phyloP scores from a whole-genome alignment of 176 grass and related monocot genomes.

The Phoenix roebelenii region DNA sequence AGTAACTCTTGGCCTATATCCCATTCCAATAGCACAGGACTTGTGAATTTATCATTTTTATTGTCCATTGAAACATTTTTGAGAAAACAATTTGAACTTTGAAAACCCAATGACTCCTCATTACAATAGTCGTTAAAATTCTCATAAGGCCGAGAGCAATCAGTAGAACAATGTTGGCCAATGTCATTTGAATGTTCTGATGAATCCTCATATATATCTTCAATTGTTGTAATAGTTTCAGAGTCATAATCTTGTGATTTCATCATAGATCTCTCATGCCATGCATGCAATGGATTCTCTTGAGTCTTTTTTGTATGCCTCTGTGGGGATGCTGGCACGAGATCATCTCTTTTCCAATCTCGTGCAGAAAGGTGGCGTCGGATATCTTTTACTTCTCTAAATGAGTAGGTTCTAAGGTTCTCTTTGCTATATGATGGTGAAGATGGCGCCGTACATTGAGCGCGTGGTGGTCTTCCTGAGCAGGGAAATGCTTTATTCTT shows the following conservation, averaged over 20 bases:
- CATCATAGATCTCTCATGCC: background rate
- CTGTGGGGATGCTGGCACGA: background rate
- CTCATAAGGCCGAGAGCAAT: background rate
- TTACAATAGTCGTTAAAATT: background rate
- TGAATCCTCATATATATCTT: conserved; percentile 72
- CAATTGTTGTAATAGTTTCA: conserved; percentile 37
- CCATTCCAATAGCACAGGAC: conserved; percentile 18
- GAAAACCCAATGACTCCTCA: background rate
- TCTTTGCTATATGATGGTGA: conserved; percentile 11
- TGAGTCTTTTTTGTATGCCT: conserved; percentile 3
- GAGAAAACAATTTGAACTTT: conserved; percentile 1
- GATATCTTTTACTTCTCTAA: conserved; percentile 1
- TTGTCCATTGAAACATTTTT: background rate
- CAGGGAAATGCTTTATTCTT: conserved; percentile 20
- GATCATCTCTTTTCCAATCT: conserved; percentile 11
- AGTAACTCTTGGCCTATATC: conserved; percentile 47
- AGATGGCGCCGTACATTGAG: conserved; percentile 33
- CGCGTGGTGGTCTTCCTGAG: conserved; percentile 48
- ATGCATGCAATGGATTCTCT: conserved; percentile 1
- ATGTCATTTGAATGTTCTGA: conserved; percentile 1
- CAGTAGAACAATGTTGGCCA: background rate
- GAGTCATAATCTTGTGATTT: conserved; percentile 11
- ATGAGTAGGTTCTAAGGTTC: conserved; percentile 16
- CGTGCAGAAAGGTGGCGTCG: background rate
- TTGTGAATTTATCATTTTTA: background rate